Conservation (phyloP, 75 land plant genomes). For the Pinus tabuliformis region DNA sequence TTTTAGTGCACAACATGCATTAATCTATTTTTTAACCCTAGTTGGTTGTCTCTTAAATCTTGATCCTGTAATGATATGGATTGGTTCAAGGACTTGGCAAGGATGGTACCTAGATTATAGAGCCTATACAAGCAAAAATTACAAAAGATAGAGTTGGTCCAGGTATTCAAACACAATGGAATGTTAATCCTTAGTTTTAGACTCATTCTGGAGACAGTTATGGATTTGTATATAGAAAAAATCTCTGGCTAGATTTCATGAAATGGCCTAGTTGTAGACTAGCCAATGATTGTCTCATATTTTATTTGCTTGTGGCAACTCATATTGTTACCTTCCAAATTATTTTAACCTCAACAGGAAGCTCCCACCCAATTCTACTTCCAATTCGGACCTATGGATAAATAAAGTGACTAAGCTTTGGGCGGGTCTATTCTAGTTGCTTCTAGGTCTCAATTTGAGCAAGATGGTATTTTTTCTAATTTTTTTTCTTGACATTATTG, state of each 20-base stretch:
- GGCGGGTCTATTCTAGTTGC: no score
- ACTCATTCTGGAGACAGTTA: constrained; percentile 1
- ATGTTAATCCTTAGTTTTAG: constrained; percentile 71
- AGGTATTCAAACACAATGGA: constrained; percentile 70
- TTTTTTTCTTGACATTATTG: no score
- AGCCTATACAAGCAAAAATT: constrained; percentile 84
- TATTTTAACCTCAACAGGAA: no score
- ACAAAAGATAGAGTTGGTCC: constrained; percentile 83
- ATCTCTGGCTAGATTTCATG: constrained; percentile 87
- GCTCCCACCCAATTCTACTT: no score
- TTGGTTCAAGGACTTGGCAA: constrained; percentile 92
- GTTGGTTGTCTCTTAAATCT: neutral
- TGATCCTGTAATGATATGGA: neutral
- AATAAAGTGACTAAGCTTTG: no score
- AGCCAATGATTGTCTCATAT: neutral
- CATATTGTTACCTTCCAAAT: no score
- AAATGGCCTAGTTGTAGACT: constrained; percentile 50
- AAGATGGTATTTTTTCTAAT: no score
- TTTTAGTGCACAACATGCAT: neutral
- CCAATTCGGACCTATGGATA: no score
- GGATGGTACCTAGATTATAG: constrained; percentile 92
- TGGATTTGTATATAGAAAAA: constrained; percentile 69
- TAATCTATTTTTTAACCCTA: neutral
- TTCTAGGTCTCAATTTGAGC: no score
- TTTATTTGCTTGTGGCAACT: no score